Evolutionary conservation across 371 early-diverging fungal species (phyloP).

Genomic region (Chytridiales sp.): DNA sequence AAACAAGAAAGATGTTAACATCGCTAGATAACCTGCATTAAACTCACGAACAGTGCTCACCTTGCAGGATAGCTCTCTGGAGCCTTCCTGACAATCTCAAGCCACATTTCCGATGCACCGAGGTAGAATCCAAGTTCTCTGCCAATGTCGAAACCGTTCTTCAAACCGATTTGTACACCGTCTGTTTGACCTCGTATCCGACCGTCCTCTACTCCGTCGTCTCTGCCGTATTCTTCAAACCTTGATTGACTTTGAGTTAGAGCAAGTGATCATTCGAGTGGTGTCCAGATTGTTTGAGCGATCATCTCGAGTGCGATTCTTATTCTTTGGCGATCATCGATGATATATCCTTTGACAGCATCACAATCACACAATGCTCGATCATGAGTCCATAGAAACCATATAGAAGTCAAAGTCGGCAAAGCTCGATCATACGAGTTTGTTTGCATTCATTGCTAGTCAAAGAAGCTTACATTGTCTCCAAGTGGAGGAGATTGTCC

Average conservation of each 20-base stretch:
- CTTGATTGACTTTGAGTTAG: slow-evolving; percentile 32
- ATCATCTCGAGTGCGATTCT: too few species aligned
- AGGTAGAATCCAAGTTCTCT: slow-evolving; percentile 71
- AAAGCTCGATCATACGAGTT: neutral
- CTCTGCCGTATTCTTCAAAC: slow-evolving; percentile 66
- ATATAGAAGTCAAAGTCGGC: neutral
- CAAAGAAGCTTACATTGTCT: slow-evolving; percentile 5
- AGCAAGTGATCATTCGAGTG: neutral
- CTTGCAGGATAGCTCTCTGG: slow-evolving; percentile 31
- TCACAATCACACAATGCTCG: too few species aligned
- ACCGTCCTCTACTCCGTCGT: slow-evolving; percentile 67
- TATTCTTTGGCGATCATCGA: too few species aligned
- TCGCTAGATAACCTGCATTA: neutral
- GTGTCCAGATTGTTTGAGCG: too few species aligned
- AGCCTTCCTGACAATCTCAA: slow-evolving; percentile 39
- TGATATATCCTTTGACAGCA: too few species aligned
- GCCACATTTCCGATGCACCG: slow-evolving; percentile 69
- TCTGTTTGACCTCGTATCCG: slow-evolving; percentile 61
- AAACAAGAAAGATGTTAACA: neutral
- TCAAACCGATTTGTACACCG: slow-evolving; percentile 70
- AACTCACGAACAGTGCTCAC: neutral
- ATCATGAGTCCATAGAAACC: too few species aligned
- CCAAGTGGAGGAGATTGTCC: slow-evolving; percentile 11
- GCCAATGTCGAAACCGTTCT: slow-evolving; percentile 69
- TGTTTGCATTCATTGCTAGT: neutral